Conservation (phyloP, 805 yeast genomes). For the Myxozyma sirexii region DNA sequence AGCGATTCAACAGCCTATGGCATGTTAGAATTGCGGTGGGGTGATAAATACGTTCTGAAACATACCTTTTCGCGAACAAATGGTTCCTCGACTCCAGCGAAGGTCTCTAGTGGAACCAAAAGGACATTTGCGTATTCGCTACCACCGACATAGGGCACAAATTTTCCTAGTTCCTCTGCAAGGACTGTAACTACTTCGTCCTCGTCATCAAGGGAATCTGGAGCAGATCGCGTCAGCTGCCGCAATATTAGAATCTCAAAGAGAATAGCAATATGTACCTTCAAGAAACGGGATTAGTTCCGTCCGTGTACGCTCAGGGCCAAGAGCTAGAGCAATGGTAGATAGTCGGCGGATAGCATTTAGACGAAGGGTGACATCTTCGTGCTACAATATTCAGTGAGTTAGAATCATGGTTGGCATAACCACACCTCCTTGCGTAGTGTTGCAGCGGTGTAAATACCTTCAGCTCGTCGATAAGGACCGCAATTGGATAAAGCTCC, state of each 20-base stretch:
- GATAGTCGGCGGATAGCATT: constrained; percentile 93
- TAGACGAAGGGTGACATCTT: constrained; percentile 89
- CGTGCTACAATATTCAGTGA: constrained; percentile 57
- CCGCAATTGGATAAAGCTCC: constrained; percentile 89
- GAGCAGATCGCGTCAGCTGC: neutral
- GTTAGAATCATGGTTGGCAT: neutral
- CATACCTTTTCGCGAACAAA: constrained; percentile 73
- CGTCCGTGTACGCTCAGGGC: constrained; percentile 86
- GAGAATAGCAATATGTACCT: constrained; percentile 45
- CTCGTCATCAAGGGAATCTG: constrained; percentile 71
- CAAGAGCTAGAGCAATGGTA: constrained; percentile 92
- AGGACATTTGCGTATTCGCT: constrained; percentile 59
- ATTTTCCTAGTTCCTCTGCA: constrained; percentile 86
- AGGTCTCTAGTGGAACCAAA: constrained; percentile 69
- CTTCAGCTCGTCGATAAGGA: constrained; percentile 93
- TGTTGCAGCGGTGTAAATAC: constrained; percentile 24
- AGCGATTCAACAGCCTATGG: constrained; percentile 75
- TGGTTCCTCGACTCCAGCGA: constrained; percentile 94
- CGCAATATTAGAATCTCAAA: no score
- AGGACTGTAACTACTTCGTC: constrained; percentile 95
- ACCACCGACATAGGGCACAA: constrained; percentile 91
- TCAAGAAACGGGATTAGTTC: constrained; percentile 90
- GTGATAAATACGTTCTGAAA: neutral
- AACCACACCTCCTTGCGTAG: neutral
- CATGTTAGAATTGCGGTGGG: neutral